Base-by-base conservation (phyloP, 345 rosid species). In the Hibiscus mutabilis region DNA sequence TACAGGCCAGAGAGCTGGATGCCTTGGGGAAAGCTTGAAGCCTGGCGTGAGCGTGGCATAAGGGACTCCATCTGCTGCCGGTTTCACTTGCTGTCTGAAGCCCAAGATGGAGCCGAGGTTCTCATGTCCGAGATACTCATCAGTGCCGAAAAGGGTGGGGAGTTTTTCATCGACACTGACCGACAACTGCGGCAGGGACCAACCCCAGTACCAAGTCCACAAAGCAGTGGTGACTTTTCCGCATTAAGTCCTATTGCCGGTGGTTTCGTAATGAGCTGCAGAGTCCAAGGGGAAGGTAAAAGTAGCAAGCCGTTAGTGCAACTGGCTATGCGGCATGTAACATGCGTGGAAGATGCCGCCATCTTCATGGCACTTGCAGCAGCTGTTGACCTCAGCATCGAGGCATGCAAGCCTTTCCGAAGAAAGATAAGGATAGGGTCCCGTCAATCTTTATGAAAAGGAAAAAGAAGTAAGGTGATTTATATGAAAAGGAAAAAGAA, bases 21-120 rank as follows among this genome's bases (percentile, higher is more conserved):
- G 77, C 98, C 98, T 7, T 93, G 98, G 97, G 97, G 97, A 81
- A 93, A 87, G 84, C 92, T 93, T 0, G 97, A 93, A 78, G 96
- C 89, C 5, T 93, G 98, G 98, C 92, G 96, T 4, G 98, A 93
- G 77, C 97, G 98, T 3, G 92, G 98, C 69, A 79, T 89, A 58
- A 84, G 96, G 76, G 97, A 93, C 80, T 86, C n/a, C n/a, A 69
- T 93, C 1, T 93, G 97, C 84, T 89, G 96, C 81, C 83, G 94
- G 47, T 93, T 93, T 72, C 92, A 89, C 78, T 87, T 93, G 70
- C 73, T 93, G 35, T 87, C 98, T 0, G 91, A 89, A 73, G 90
- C 79, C 64, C 86, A 86, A 78, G 97, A 89, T 37, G 85, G 84
- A 61, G 93, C 90, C 0, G 91, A 88, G 58, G 88, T 89, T 73